These are phyloP conservation scores for Hanseniaspora guilliermondii DNA, from an alignment of 805 yeast species.

Conservation along the genomic window DNA sequence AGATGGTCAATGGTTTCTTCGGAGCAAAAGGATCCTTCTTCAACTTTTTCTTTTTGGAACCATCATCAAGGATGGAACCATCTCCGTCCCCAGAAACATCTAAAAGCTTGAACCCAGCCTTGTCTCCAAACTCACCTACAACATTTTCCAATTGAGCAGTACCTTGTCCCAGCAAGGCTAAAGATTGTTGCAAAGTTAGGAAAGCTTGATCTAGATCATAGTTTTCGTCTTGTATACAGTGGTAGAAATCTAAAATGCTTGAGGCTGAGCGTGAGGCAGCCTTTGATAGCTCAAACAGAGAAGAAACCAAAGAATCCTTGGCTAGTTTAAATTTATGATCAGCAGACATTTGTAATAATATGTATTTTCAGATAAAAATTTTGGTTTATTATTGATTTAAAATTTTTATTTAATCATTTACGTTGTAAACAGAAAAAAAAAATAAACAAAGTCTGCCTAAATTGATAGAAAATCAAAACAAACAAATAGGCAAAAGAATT, in stretches of 20 bases:
- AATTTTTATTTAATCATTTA: too few relatives aligned
- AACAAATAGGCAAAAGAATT: too few relatives aligned
- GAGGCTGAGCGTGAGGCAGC: slow-evolving; percentile 79
- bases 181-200: slow-evolving; percentile 32
- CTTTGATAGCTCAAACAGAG: slow-evolving; percentile 68
- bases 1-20: slow-evolving; percentile 82
- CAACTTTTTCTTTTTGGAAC: slow-evolving; percentile 31
- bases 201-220: slow-evolving; percentile 36
- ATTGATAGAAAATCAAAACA: too few relatives aligned
- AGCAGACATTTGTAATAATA: not conserved
- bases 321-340: slow-evolving; percentile 12
- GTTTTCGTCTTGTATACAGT: slow-evolving; percentile 39
- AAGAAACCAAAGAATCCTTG: slow-evolving; percentile 47
- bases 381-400: not conserved
- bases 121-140: slow-evolving; percentile 24
- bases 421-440: too few relatives aligned
- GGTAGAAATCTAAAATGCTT: slow-evolving; percentile 67
- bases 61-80: slow-evolving; percentile 17
- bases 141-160: slow-evolving; percentile 26
- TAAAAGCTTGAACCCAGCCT: slow-evolving; percentile 18
- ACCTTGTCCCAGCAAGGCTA: slow-evolving; percentile 31
- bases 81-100: slow-evolving; percentile 5
- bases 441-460: too few relatives aligned
- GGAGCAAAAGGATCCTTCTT: slow-evolving; percentile 90
- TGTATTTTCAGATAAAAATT: not conserved